Evolutionary conservation across 345 rosid genomes (phyloP).

Genomic region (Eucalyptus leucophloia): DNA sequence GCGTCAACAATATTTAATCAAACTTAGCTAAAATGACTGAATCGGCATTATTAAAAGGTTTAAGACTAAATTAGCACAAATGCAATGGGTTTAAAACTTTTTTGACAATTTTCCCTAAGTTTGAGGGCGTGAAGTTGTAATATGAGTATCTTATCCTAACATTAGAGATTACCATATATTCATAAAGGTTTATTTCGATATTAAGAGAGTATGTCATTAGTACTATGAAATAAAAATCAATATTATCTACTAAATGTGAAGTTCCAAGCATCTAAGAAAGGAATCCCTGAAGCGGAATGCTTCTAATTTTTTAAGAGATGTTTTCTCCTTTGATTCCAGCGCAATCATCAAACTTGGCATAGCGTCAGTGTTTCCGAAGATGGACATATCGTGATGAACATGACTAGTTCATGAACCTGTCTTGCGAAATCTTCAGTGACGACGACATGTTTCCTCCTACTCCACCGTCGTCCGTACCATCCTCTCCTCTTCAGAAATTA

Average conservation of each 20-base stretch:
- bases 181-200: not conserved
- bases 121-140: not conserved
- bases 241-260: not conserved
- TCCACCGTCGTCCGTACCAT: not conserved
- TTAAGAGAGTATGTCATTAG: not conserved
- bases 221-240: not conserved
- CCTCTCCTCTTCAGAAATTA: not conserved
- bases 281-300: not conserved
- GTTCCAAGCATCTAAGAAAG: not conserved
- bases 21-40: not conserved
- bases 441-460: not conserved
- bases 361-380: not conserved
- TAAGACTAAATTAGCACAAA: accelerated
- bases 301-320: not conserved
- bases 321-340: not conserved
- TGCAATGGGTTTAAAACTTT: no score
- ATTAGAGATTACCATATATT: not conserved
- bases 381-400: not conserved
- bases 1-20: no score
- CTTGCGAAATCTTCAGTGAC: not conserved
- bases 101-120: not conserved
- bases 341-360: not conserved
- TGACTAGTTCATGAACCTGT: not conserved
- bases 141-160: not conserved
- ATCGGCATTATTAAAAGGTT: not conserved